Base-by-base conservation (phyloP, 495 filamentous ascomycete species). In the Tuber calosporum region DNA sequence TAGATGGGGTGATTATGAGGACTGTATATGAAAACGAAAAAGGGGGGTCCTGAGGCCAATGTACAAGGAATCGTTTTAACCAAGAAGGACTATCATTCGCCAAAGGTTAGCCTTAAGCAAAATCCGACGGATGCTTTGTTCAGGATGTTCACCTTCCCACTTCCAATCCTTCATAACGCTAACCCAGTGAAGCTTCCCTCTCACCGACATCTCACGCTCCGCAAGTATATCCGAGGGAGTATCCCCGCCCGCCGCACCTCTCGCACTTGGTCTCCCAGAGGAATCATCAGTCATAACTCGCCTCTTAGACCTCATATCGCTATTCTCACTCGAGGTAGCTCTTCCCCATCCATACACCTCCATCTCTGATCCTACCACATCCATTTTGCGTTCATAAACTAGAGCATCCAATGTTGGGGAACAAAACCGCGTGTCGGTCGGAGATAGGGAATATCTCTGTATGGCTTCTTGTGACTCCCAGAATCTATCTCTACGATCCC, bases 91-190 rank as follows among this genome's bases (percentile, higher is more conserved):
- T 71, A 30, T 66, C 72, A 70, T 75, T 71, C 41, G 79, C 71
- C 53, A 79, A 69, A 74, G 36, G n/a, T 38, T 67, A 20, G 19
- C 48, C 41, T 36, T 79, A 30, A 78, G 77, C 41, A 75, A 34
- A 34, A 36, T 68, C 19, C 5, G 38, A 39, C 11, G 40, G 30
- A 38, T 34, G 68, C 43, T 26, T 15, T 11, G 58, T 37, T 53
- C 22, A 39, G 30, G 34, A 58, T 72, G 81, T 85, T 83, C 84
- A 92, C 90, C 88, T 86, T 93, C 91, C 91, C 91, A 93, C 22
- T 86, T 84, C 88, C 88, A 91, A 73, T 92, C 90, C 74, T 88
- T 87, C 91, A 93, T 93, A 67, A 93, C 89, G 72, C 90, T 89
- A 19, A 90, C 85, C 91, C 91, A 93, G 82, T 93, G 91, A 75